Evolutionary conservation across 2,329 filamentous ascomycete species (phyloP).

Genomic region (Zasmidium citrigriseum): DNA sequence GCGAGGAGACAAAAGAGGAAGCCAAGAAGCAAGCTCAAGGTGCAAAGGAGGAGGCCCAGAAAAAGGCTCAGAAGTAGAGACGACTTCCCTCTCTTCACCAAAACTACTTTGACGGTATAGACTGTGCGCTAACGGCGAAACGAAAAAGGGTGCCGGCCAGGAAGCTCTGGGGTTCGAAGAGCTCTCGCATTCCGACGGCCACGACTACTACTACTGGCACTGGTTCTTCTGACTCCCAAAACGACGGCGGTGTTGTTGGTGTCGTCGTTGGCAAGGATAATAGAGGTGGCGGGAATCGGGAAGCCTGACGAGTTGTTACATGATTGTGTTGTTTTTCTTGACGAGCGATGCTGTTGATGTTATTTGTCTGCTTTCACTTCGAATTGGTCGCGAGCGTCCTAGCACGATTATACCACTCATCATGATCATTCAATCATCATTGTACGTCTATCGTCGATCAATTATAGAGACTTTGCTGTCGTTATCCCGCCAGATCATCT

Average conservation of each 20-base stretch:
- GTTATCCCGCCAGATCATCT: not conserved
- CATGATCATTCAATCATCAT: too few relatives aligned
- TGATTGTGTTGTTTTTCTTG: not conserved
- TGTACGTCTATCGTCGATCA: not conserved
- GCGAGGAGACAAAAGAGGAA: slow-evolving; percentile 29
- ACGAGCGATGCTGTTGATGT: not conserved
- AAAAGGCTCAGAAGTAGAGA: slow-evolving; percentile 20
- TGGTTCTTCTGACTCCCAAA: too few relatives aligned
- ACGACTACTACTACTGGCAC: not conserved
- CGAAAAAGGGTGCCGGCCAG: not conserved
- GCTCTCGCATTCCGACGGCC: not conserved
- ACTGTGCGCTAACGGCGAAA: slow-evolving; percentile 1
- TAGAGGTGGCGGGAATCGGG: not conserved
- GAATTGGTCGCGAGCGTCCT: not conserved
- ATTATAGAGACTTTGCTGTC: not conserved
- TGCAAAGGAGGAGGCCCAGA: slow-evolving; percentile 27
- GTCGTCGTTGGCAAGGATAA: not conserved
- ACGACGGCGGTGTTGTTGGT: not conserved
- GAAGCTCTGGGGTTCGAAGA: not conserved
- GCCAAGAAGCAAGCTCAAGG: slow-evolving; percentile 29
- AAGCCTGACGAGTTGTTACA: not conserved
- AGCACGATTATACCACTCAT: not conserved
- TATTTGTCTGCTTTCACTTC: not conserved
- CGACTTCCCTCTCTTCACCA: not conserved
- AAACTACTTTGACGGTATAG: not conserved